Percentiles rank a stretch among this genome's conserved stretches.
phyloP scores from a whole-genome alignment of 169 alveolate genomes.

The Sarcocystis neurona region DNA sequence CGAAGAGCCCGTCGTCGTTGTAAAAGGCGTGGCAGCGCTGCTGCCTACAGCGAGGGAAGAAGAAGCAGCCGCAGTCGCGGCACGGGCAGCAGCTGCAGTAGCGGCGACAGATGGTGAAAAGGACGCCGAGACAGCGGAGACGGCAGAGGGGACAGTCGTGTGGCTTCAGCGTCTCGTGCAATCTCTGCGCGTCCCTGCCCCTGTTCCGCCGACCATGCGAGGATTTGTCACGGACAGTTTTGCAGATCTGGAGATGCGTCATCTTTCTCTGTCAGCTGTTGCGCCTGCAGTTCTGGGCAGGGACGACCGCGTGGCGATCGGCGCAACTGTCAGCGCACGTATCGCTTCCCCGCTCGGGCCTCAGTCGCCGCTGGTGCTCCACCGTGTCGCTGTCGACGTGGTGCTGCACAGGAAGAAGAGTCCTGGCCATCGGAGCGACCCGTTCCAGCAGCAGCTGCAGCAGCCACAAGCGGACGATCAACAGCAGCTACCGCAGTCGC shows the following conservation, averaged over 20 bases:
- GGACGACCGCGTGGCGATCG: constrained; percentile 26
- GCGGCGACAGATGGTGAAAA: no score
- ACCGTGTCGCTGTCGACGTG: constrained; percentile 32
- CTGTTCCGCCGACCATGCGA: constrained; percentile 10
- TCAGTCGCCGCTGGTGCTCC: background rate
- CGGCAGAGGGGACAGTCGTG: background rate
- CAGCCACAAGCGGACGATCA: no score
- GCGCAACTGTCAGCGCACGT: constrained; percentile 20
- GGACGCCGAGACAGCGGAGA: no score
- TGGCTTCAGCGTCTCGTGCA: constrained; percentile 28
- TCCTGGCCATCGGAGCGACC: no score
- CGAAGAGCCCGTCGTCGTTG: constrained; percentile 6
- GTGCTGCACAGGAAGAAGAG: constrained; percentile 26
- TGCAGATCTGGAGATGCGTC: background rate
- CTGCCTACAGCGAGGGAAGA: no score
- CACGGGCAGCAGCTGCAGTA: no score
- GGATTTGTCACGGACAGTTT: background rate
- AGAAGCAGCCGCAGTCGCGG: no score
- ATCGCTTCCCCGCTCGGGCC: constrained; percentile 32
- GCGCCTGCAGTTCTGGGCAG: background rate
- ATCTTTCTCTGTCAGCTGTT: background rate
- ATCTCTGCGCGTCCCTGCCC: background rate
- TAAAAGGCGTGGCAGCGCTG: constrained; percentile 7
- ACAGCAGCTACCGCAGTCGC: background rate
- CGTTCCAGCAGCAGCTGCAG: no score